These are phyloP conservation scores for Colletotrichum shisoi DNA, from an alignment of 2,329 filamentous ascomycete genomes.

Conservation along the genomic window DNA sequence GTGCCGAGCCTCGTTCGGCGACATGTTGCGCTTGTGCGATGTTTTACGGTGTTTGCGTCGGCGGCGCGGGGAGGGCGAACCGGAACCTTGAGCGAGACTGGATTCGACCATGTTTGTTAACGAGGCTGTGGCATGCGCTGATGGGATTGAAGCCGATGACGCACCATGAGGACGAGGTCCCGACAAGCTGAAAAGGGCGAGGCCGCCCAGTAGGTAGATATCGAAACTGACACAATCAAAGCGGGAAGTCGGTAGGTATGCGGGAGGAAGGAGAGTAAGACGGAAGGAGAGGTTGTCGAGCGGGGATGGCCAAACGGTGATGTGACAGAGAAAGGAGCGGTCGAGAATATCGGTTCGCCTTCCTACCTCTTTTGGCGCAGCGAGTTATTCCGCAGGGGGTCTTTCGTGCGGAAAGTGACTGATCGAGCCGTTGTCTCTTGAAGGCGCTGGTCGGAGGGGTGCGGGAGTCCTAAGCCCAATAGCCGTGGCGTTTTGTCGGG, in stretches of 20 bases:
- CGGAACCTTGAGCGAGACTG: conserved; percentile 35
- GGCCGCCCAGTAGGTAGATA: neutral
- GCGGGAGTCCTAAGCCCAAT: no score
- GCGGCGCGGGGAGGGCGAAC: conserved; percentile 23
- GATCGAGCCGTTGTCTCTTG: neutral
- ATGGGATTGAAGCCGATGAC: conserved; percentile 3
- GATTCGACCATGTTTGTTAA: conserved; percentile 26
- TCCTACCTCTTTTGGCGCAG: conserved; percentile 12
- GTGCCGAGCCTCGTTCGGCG: conserved; percentile 17
- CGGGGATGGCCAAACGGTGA: neutral
- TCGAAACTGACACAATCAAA: neutral
- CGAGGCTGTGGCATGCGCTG: neutral
- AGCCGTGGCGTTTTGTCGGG: neutral
- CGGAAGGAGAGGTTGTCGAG: conserved; percentile 11
- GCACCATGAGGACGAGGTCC: conserved; percentile 36
- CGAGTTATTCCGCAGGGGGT: neutral
- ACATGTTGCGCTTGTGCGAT: conserved; percentile 16
- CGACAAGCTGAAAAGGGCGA: neutral
- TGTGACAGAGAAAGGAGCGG: neutral
- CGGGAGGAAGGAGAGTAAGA: no score
- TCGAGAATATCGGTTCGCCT: conserved; percentile 1
- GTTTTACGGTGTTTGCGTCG: conserved; percentile 29
- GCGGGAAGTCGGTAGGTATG: neutral
- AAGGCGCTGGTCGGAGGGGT: conserved; percentile 14
- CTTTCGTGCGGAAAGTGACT: neutral